Evolutionary conservation across 768 basidiomycete genomes (phyloP).

Genomic region (Mycena leptocephala): DNA sequence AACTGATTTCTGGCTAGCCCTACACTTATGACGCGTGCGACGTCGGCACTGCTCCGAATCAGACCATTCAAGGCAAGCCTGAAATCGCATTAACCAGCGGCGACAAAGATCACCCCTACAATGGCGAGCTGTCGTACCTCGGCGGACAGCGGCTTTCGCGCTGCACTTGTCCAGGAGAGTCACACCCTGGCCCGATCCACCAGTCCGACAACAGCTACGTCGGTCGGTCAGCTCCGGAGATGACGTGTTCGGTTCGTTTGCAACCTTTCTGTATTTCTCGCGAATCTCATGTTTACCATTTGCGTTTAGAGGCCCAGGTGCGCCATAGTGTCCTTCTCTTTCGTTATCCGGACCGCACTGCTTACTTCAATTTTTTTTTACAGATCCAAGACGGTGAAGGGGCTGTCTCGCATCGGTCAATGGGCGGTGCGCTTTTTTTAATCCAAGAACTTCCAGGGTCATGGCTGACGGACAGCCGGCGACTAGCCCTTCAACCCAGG

Average conservation of each 20-base stretch:
- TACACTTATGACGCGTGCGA: conserved; percentile 68
- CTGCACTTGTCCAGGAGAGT: not conserved
- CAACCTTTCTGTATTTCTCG: too few species aligned
- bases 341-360: too few species aligned
- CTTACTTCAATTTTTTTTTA: too few species aligned
- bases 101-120: conserved; percentile 34
- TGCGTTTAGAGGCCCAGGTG: too few species aligned
- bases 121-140: too few species aligned
- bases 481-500: conserved; percentile 84
- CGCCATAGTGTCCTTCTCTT: too few species aligned
- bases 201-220: too few species aligned
- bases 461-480: too few species aligned
- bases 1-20: not conserved
- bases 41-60: conserved; percentile 85
- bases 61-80: conserved; percentile 76
- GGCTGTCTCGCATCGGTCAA: conserved; percentile 88
- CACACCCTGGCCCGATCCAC: not conserved
- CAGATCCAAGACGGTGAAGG: conserved; percentile 37
- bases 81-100: conserved; percentile 72
- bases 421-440: conserved; percentile 74
- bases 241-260: too few species aligned
- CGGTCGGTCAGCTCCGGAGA: too few species aligned
- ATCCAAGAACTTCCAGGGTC: too few species aligned
- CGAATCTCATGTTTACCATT: too few species aligned
- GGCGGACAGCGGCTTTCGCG: not conserved